Percentiles rank a stretch among this genome's conserved stretches.
These are phyloP conservation scores for Quercus engelmannii DNA, from an alignment of 306 rosid species.

Conservation along the genomic window DNA sequence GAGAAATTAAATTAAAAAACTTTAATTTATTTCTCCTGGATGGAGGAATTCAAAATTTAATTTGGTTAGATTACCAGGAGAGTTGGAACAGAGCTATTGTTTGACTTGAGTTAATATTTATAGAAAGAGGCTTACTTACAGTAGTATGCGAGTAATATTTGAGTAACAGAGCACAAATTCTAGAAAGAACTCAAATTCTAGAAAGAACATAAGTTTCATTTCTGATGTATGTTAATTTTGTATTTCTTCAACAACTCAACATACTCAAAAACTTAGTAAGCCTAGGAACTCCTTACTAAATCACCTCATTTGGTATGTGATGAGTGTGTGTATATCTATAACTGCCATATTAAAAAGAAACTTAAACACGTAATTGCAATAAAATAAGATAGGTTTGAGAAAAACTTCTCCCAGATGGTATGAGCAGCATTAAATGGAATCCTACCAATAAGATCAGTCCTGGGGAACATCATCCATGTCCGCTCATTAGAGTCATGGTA, in stretches of 20 bases:
- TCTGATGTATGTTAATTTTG: neutral
- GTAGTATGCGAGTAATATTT: neutral
- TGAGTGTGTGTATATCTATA: neutral
- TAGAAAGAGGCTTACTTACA: neutral
- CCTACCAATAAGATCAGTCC: conserved; percentile 75
- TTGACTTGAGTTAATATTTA: neutral
- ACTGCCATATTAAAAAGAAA: neutral
- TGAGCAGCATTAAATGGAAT: conserved; percentile 90
- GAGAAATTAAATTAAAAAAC: no score
- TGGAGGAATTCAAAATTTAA: neutral
- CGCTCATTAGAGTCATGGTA: conserved; percentile 69
- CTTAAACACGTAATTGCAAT: neutral
- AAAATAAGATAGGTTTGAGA: neutral
- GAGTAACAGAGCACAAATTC: neutral
- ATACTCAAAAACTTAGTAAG: neutral
- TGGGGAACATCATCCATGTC: conserved; percentile 82
- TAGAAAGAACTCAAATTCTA: neutral
- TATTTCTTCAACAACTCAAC: neutral
- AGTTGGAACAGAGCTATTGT: neutral
- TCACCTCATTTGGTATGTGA: neutral
- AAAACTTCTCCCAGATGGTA: conserved; percentile 70
- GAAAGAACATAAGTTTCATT: neutral
- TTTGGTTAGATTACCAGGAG: neutral
- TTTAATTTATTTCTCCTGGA: neutral
- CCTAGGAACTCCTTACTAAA: neutral